phyloP scores from a whole-genome alignment of 1,139 yeast species.

The Sugiyamaella grinbergsii region DNA sequence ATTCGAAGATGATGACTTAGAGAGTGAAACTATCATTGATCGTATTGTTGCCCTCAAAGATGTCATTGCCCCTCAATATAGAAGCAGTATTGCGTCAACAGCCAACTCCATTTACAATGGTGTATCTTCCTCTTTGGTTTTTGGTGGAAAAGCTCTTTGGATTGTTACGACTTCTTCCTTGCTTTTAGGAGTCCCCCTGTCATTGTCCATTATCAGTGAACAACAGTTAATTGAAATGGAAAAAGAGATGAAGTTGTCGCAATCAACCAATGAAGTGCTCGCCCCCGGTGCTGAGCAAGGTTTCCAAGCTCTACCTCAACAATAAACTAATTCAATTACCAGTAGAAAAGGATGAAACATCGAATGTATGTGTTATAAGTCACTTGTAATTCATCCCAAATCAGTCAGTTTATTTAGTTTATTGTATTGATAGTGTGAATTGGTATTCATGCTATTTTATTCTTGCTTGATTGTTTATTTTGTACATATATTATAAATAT shows the following conservation, averaged over 20 bases:
- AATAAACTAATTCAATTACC: constrained; percentile 14
- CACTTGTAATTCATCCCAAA: too few relatives aligned
- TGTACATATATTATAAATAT: constrained; percentile 12
- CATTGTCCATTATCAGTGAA: constrained; percentile 86
- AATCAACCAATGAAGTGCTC: constrained; percentile 78
- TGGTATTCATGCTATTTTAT: not conserved
- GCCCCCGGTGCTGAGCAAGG: constrained; percentile 73
- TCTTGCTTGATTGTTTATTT: not conserved
- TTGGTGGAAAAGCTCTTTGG: constrained; percentile 82
- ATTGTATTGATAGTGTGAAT: not conserved
- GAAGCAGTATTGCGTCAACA: constrained; percentile 50
- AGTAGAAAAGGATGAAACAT: constrained; percentile 1
- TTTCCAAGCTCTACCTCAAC: constrained; percentile 44
- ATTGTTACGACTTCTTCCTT: constrained; percentile 78
- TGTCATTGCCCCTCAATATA: constrained; percentile 85
- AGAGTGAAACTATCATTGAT: constrained; percentile 80
- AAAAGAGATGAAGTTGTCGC: constrained; percentile 85
- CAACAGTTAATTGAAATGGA: constrained; percentile 94
- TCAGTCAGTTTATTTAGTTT: not conserved
- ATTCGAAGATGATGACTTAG: constrained; percentile 69
- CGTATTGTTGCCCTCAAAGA: constrained; percentile 91
- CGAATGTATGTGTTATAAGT: too few relatives aligned
- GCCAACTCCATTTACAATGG: constrained; percentile 40
- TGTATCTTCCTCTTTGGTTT: constrained; percentile 48
- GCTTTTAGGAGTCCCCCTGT: constrained; percentile 88